These are phyloP conservation scores for Chalaropsis thielavioides DNA, from an alignment of 2,329 filamentous ascomycete genomes.

Conservation along the genomic window DNA sequence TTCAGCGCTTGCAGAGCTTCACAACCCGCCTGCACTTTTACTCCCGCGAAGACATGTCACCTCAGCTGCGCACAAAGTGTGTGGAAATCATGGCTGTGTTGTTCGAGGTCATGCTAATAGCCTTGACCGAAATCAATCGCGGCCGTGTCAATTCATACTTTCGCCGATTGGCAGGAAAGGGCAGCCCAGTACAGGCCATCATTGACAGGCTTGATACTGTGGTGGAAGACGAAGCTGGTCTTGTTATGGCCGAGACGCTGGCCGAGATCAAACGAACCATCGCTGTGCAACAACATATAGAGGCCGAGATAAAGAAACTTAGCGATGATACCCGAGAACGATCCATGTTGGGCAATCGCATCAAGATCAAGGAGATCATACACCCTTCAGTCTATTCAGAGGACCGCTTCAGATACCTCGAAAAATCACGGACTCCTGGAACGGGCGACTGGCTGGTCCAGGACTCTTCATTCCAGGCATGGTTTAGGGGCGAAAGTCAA, in stretches of 20 bases:
- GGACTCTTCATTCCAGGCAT: slow-evolving; percentile 28
- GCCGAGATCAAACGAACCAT: slow-evolving; percentile 28
- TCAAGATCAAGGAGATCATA: slow-evolving; percentile 29
- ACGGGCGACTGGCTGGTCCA: slow-evolving; percentile 34
- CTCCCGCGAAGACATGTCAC: slow-evolving; percentile 27
- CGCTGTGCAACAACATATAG: slow-evolving; percentile 25
- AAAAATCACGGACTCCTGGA: slow-evolving; percentile 27
- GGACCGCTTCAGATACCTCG: slow-evolving; percentile 30
- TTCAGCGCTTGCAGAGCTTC: slow-evolving; percentile 31
- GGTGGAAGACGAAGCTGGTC: slow-evolving; percentile 29
- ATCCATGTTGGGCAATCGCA: slow-evolving; percentile 24
- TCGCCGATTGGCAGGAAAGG: slow-evolving; percentile 28
- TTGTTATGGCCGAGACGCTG: slow-evolving; percentile 33
- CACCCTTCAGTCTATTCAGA: slow-evolving; percentile 31
- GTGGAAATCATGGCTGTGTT: slow-evolving; percentile 30
- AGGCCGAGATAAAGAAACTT: slow-evolving; percentile 25
- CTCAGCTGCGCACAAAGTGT: slow-evolving; percentile 28
- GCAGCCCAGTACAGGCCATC: slow-evolving; percentile 28
- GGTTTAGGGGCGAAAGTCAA: slow-evolving; percentile 27
- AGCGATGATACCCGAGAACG: slow-evolving; percentile 26
- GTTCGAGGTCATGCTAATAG: slow-evolving; percentile 32
- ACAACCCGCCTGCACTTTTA: slow-evolving; percentile 31
- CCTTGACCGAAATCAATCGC: slow-evolving; percentile 29
- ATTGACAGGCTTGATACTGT: slow-evolving; percentile 29
- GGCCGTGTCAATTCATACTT: slow-evolving; percentile 31